These are phyloP conservation scores for Lentinula boryana DNA, from an alignment of 768 basidiomycete species.

Conservation along the genomic window DNA sequence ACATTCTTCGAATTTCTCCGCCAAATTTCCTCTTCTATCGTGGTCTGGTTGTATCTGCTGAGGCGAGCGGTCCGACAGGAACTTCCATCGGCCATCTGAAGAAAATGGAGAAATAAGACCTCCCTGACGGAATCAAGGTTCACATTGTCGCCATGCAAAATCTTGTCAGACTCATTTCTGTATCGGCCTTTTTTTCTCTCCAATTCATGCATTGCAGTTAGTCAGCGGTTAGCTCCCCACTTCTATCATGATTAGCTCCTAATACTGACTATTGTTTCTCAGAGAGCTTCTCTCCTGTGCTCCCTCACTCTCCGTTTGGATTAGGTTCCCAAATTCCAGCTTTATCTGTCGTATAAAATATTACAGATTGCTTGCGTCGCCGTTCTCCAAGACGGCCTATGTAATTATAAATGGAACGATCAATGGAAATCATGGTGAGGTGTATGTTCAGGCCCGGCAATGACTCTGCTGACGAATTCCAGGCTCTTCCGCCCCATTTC, in stretches of 20 bases:
- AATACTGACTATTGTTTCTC: not conserved
- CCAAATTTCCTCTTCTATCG: too few relatives aligned
- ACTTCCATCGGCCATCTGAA: too few relatives aligned
- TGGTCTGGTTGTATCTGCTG: too few relatives aligned
- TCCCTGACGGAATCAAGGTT: too few relatives aligned
- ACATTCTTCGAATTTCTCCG: too few relatives aligned
- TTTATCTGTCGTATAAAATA: conserved; percentile 11
- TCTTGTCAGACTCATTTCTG: too few relatives aligned
- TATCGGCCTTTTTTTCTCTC: too few relatives aligned
- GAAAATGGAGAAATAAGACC: too few relatives aligned
- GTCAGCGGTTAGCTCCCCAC: not conserved
- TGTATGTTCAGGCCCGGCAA: too few relatives aligned
- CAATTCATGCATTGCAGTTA: too few relatives aligned
- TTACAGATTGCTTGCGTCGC: conserved; percentile 4
- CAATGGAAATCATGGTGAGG: conserved; percentile 6
- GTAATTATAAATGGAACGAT: conserved; percentile 12
- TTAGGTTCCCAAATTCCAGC: conserved; percentile 9
- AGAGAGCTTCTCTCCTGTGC: not conserved
- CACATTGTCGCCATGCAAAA: too few relatives aligned
- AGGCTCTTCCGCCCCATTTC: conserved; percentile 7
- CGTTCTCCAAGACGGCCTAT: conserved; percentile 10
- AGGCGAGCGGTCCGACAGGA: too few relatives aligned
- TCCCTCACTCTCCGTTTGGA: conserved; percentile 10
- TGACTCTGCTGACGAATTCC: not conserved
- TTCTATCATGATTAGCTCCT: not conserved